phyloP scores from a whole-genome alignment of 2,329 filamentous ascomycete genomes.

The Colletotrichum destructivum region DNA sequence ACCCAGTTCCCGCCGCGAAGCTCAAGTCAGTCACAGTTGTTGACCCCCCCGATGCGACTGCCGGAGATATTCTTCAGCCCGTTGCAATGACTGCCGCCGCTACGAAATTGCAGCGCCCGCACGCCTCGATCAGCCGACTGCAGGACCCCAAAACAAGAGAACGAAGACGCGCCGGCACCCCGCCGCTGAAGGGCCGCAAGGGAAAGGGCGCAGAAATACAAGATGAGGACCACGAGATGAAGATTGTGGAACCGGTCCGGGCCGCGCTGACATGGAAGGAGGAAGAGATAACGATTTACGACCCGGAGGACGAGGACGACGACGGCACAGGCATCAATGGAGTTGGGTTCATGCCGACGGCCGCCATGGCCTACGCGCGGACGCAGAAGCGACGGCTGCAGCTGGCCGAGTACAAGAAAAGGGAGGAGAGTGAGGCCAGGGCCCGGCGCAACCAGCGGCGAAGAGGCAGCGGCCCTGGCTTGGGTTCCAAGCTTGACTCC shows the following conservation, averaged over 20 bases:
- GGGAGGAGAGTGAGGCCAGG: conserved; percentile 74
- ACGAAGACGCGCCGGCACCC: conserved; percentile 55
- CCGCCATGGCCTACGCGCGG: conserved; percentile 72
- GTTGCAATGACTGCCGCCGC: conserved; percentile 42
- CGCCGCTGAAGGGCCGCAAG: conserved; percentile 49
- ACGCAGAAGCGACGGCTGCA: conserved; percentile 72
- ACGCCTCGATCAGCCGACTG: conserved; percentile 57
- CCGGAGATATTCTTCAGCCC: conserved; percentile 22
- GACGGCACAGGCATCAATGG: conserved; percentile 78
- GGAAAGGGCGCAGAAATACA: conserved; percentile 32
- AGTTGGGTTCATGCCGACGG: conserved; percentile 76
- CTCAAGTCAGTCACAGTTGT: neutral
- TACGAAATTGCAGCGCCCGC: conserved; percentile 49
- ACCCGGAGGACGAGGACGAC: conserved; percentile 75
- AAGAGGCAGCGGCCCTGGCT: conserved; percentile 51
- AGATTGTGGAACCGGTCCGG: conserved; percentile 67
- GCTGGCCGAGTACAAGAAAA: conserved; percentile 73
- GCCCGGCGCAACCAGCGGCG: conserved; percentile 68
- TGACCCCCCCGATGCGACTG: neutral
- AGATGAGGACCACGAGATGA: conserved; percentile 51
- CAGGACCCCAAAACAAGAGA: conserved; percentile 57
- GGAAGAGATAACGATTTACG: conserved; percentile 77
- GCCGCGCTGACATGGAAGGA: conserved; percentile 77
- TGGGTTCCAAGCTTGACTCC: conserved; percentile 24
- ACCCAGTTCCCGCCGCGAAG: conserved; percentile 17